Evolutionary conservation across 768 basidiomycete genomes (phyloP).

Genomic region (Kwoniella pini): DNA sequence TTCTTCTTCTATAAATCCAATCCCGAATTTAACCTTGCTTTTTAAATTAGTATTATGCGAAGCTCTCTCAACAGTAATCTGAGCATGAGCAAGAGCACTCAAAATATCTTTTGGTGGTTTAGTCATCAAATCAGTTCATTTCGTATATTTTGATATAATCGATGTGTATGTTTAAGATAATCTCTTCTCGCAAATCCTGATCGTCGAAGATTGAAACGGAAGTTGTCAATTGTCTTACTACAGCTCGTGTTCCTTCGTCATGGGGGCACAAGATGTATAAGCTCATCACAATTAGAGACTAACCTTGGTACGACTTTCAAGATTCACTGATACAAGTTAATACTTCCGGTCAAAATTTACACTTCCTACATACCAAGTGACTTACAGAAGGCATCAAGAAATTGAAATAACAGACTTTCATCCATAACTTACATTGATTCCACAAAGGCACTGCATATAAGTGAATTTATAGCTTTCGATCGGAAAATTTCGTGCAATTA

Average conservation of each 20-base stretch:
- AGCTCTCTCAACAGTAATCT: constrained; percentile 29
- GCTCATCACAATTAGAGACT: too few species aligned
- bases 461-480: too few species aligned
- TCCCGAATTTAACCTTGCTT: constrained; percentile 8
- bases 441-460: constrained; percentile 28
- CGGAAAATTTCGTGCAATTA: too few species aligned
- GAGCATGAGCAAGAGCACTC: constrained; percentile 28
- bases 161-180: constrained; percentile 21
- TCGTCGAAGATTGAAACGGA: constrained; percentile 14
- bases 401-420: constrained; percentile 19
- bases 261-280: too few species aligned
- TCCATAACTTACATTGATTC: constrained; percentile 30
- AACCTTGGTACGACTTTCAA: constrained; percentile 3
- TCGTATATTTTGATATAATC: constrained; percentile 10
- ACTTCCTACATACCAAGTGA: too few species aligned
- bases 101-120: constrained; percentile 28
- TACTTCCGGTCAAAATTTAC: too few species aligned
- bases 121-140: constrained; percentile 6
- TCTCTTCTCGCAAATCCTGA: constrained; percentile 22
- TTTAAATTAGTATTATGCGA: not conserved
- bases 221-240: not conserved
- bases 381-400: constrained; percentile 21
- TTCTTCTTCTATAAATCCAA: constrained; percentile 38
- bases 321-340: not conserved
- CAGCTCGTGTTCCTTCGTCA: too few species aligned